A percentile compares a stretch with the other conserved stretches of the same genome.
phyloP scores from a whole-genome alignment of 768 basidiomycete genomes.

The Tricholoma bakamatsutake region DNA sequence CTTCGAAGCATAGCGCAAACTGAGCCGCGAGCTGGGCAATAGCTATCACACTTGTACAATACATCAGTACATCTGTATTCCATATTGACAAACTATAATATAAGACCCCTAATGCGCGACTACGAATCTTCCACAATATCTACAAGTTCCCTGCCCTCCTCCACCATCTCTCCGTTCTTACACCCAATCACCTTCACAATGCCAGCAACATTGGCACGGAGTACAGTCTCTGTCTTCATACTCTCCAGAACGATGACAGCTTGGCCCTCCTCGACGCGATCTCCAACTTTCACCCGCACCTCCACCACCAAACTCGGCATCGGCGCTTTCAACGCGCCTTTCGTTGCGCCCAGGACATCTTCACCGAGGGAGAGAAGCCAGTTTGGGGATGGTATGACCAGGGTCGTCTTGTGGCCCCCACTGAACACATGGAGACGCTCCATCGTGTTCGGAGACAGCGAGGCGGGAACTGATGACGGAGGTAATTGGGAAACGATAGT shows the following conservation, averaged over 20 bases:
- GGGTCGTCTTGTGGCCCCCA: slow-evolving; percentile 54
- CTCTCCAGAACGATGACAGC: slow-evolving; percentile 83
- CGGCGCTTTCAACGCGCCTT: slow-evolving; percentile 71
- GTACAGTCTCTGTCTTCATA: slow-evolving; percentile 95
- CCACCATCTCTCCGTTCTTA: slow-evolving; percentile 86
- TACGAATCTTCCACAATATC: slow-evolving; percentile 46
- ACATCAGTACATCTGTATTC: background rate
- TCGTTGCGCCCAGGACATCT: slow-evolving; percentile 46
- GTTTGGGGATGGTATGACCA: slow-evolving; percentile 61
- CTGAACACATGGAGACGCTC: slow-evolving; percentile 77
- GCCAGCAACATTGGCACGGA: slow-evolving; percentile 66
- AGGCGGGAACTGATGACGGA: slow-evolving; percentile 45
- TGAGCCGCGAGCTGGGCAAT: too few relatives aligned
- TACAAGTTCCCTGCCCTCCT: slow-evolving; percentile 77
- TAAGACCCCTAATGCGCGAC: background rate
- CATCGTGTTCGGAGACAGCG: slow-evolving; percentile 48
- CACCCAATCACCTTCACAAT: slow-evolving; percentile 69
- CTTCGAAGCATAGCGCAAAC: too few relatives aligned
- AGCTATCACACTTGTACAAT: too few relatives aligned
- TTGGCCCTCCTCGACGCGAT: slow-evolving; percentile 76
- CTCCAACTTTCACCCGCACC: slow-evolving; percentile 71
- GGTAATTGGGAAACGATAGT: slow-evolving; percentile 73
- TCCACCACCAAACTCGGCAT: slow-evolving; percentile 96
- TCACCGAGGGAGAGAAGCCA: slow-evolving; percentile 68
- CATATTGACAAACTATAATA: background rate